These are phyloP conservation scores for Caloboletus inedulis DNA, from an alignment of 1,284 basidiomycete genomes.

Conservation along the genomic window DNA sequence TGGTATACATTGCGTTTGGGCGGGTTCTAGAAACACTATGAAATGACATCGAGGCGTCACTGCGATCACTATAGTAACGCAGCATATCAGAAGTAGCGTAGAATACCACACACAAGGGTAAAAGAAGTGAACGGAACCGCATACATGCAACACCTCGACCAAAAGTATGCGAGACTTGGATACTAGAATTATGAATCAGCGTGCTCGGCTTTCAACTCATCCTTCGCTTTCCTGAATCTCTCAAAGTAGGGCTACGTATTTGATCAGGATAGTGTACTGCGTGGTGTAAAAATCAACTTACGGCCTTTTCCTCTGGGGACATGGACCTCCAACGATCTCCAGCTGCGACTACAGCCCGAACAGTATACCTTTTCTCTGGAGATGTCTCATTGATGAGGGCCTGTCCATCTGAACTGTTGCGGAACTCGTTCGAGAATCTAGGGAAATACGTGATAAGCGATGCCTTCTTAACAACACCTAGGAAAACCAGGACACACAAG, in stretches of 20 bases:
- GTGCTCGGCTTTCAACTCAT: conserved; percentile 10
- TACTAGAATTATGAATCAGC: conserved; percentile 27
- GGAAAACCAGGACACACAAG: conserved; percentile 15
- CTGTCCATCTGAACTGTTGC: conserved; percentile 18
- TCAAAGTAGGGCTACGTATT: conserved; percentile 25
- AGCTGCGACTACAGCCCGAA: conserved; percentile 12
- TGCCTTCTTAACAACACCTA: no score
- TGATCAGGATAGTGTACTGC: conserved; percentile 1
- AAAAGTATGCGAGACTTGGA: conserved; percentile 39
- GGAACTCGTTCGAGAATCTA: conserved; percentile 30
- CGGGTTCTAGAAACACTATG: not conserved
- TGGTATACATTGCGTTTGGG: conserved; percentile 9
- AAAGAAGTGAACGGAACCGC: conserved; percentile 3
- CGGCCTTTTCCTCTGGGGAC: conserved; percentile 29
- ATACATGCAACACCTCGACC: not conserved
- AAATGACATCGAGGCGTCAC: not conserved
- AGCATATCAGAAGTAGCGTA: conserved; percentile 10
- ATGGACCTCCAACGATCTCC: conserved; percentile 29
- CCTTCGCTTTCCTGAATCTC: conserved; percentile 15
- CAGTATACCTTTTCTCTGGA: not conserved
- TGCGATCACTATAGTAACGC: conserved; percentile 5
- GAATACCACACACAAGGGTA: not conserved
- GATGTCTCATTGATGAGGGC: conserved; percentile 13
- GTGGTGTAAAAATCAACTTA: conserved; percentile 6
- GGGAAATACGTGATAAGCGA: not conserved